These are phyloP conservation scores for Zygosaccharomyces bisporus DNA, from an alignment of 805 yeast species.

Conservation along the genomic window DNA sequence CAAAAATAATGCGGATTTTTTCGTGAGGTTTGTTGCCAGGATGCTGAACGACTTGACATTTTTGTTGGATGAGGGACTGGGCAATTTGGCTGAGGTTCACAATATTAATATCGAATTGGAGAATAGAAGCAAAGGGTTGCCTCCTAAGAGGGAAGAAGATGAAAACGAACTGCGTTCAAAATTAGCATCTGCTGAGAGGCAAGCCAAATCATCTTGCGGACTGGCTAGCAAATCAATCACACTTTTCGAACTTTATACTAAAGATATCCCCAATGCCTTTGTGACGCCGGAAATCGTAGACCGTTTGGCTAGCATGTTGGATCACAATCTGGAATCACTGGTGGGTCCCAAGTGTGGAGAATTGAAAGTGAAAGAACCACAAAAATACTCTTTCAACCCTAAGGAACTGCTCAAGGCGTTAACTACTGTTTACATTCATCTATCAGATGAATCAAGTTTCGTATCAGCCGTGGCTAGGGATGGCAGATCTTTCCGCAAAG, in stretches of 20 bases:
- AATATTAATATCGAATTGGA: constrained; percentile 62
- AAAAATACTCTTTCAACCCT: constrained; percentile 79
- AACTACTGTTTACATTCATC: constrained; percentile 70
- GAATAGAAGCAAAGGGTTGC: constrained; percentile 41
- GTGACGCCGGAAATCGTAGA: constrained; percentile 86
- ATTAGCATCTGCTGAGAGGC: constrained; percentile 61
- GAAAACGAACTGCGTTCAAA: constrained; percentile 58
- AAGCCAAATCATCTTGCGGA: constrained; percentile 77
- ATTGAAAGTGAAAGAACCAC: constrained; percentile 79
- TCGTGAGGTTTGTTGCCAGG: constrained; percentile 88
- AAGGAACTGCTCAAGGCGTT: constrained; percentile 62
- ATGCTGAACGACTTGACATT: constrained; percentile 93
- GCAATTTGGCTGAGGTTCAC: constrained; percentile 75
- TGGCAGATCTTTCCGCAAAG: constrained; percentile 77
- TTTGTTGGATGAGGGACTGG: constrained; percentile 83
- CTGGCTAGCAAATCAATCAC: constrained; percentile 78
- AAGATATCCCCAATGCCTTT: constrained; percentile 83
- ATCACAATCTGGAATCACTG: constrained; percentile 84
- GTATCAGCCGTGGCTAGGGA: constrained; percentile 81
- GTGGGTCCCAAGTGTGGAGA: constrained; percentile 94
- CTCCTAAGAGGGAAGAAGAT: constrained; percentile 44
- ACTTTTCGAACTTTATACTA: constrained; percentile 75
- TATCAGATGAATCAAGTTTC: constrained; percentile 62
- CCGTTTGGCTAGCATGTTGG: constrained; percentile 91
- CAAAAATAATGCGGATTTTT: constrained; percentile 68